Evolutionary conservation across 306 rosid genomes (phyloP).

Genomic region (Dalbergia cultrata): DNA sequence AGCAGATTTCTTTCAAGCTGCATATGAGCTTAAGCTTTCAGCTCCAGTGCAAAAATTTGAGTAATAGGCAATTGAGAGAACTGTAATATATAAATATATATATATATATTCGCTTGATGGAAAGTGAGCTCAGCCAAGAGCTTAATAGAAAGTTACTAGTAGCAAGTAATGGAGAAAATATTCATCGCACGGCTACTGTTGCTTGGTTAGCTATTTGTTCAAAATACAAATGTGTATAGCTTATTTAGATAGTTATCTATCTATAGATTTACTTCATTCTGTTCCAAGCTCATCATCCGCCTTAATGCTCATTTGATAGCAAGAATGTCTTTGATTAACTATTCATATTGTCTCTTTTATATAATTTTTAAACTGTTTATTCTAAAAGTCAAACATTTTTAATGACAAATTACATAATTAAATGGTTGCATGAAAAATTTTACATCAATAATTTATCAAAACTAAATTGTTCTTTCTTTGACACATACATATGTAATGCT

Average conservation of each 20-base stretch:
- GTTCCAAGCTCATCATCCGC: background rate
- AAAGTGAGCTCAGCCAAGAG: conserved; percentile 26
- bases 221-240: conserved; percentile 46
- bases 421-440: no score
- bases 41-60: conserved; percentile 74
- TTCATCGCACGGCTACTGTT: conserved; percentile 25
- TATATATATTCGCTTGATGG: no score
- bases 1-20: conserved; percentile 88
- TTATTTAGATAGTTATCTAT: conserved; percentile 35
- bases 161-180: background rate
- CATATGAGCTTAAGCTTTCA: conserved; percentile 71
- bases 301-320: conserved; percentile 4
- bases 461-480: no score
- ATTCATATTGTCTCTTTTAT: no score
- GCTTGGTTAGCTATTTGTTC: conserved; percentile 24
- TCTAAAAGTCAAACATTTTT: no score
- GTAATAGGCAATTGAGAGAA: conserved; percentile 33
- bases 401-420: no score
- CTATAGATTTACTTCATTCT: conserved; percentile 32
- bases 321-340: background rate
- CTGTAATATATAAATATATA: no score
- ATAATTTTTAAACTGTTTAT: no score
- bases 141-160: conserved; percentile 29
- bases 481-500: no score
- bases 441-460: no score